Base-by-base conservation (phyloP, 2,329 filamentous ascomycete species). In the Bimuria novae-zelandiae region DNA sequence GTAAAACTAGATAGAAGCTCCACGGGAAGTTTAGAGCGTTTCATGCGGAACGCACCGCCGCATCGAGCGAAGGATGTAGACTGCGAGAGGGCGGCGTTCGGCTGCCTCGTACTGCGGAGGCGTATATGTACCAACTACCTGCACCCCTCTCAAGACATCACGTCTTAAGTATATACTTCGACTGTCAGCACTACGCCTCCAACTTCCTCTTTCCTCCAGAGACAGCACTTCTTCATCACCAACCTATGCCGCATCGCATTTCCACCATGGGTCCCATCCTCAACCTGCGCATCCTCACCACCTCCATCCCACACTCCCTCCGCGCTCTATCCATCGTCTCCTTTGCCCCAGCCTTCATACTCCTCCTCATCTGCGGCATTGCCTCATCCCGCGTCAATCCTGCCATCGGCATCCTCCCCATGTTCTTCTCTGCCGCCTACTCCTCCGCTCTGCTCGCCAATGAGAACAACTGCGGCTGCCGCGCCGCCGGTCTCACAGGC, bases 291-390 rank as follows among this genome's bases (percentile, higher is more conserved):
- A 59, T 67, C 55, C 58, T 70, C 51, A 58, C 52, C 3, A 63
- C 63, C 44, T 67, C 64, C 8, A 48, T 42, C 4, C 25, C 57
- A 0, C 67, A 68, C 42, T 32, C 64, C 21, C 64, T 69, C 2
- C 65, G 65, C 36, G 60, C 65, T 22, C 48, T 69, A 2, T 63
- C 58, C 7, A 41, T 69, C 29, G 45, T 58, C 4, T 57, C 54
- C 14, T 69, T 69, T 48, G 51, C 58, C 1, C 66, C 65, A 0
- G 65, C 55, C 2, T 70, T 71, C 37, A 7, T 66, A 41, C 39
- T 71, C 11, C 59, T 71, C 1, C 57, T 70, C 19, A 62, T 69
- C 35, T 53, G 62, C 17, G 66, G 66, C 37, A 59, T 70, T 17
- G n/a, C 42, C 3, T 55, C 61, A 2, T 4, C 37, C 1, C 17